phyloP scores from a whole-genome alignment of 2,329 filamentous ascomycete genomes.

The Verticillium longisporum region DNA sequence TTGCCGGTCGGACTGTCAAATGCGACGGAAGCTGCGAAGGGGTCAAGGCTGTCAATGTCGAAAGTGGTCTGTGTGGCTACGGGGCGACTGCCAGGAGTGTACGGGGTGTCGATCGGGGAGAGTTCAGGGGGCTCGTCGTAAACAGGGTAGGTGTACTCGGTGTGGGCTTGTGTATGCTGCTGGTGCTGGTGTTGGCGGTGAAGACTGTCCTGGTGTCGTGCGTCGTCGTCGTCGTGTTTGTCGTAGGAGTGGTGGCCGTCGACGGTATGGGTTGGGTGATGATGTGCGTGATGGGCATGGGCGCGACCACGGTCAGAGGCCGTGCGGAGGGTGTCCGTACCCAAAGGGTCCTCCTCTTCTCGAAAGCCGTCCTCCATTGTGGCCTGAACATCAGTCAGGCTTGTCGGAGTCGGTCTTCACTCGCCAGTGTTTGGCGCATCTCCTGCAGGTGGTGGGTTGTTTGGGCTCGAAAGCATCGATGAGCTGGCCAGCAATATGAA shows the following conservation, averaged over 20 bases:
- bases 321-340: constrained; percentile 15
- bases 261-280: constrained; percentile 15
- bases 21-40: constrained; percentile 15
- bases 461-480: constrained; percentile 36
- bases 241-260: constrained; percentile 18
- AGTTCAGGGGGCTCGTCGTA: constrained; percentile 13
- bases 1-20: constrained; percentile 11
- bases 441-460: constrained; percentile 31
- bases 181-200: constrained; percentile 11
- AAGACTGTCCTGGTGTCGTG: constrained; percentile 8
- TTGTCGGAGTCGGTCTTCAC: constrained; percentile 29
- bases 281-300: constrained; percentile 17
- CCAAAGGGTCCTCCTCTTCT: constrained; percentile 33
- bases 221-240: constrained; percentile 19
- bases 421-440: constrained; percentile 31
- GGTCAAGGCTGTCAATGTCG: constrained; percentile 7
- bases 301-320: constrained; percentile 4
- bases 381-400: constrained; percentile 36
- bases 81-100: constrained; percentile 13
- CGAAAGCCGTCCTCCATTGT: constrained; percentile 42
- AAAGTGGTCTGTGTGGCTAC: constrained; percentile 10
- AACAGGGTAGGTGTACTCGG: constrained; percentile 17
- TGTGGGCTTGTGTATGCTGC: constrained; percentile 10
- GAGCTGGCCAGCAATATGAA: constrained; percentile 33
- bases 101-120: constrained; percentile 12